phyloP scores from a whole-genome alignment of 1,139 yeast species.

The Kodamaea anthophila region DNA sequence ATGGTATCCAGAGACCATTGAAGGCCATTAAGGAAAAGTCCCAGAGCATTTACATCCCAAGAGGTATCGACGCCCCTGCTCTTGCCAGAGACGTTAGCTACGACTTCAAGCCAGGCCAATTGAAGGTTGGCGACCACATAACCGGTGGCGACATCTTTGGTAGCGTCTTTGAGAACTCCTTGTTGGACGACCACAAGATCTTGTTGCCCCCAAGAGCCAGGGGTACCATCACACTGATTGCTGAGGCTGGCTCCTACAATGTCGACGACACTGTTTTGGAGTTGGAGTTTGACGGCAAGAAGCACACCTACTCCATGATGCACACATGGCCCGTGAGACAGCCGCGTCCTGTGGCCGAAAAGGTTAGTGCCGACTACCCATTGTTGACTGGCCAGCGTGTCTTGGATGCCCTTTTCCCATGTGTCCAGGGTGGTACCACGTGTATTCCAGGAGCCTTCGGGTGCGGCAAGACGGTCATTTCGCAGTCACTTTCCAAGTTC shows the following conservation, averaged over 20 bases:
- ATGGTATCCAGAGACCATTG: conserved; percentile 98
- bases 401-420: conserved; percentile 92
- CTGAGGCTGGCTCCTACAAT: conserved; percentile 83
- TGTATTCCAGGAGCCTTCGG: conserved; percentile 99
- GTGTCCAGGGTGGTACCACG: conserved; percentile 99
- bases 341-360: conserved; percentile 96
- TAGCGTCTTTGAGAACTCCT: conserved; percentile 86
- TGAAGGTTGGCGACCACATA: conserved; percentile 93
- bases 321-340: conserved; percentile 99
- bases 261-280: conserved; percentile 87
- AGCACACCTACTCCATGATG: conserved; percentile 80
- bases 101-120: conserved; percentile 74
- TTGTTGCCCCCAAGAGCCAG: conserved; percentile 96
- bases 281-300: conserved; percentile 90
- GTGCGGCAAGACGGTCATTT: conserved; percentile 97
- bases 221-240: conserved; percentile 90
- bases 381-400: conserved; percentile 98
- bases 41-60: conserved; percentile 91
- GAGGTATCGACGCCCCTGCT: conserved; percentile 97
- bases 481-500: conserved; percentile 93
- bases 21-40: conserved; percentile 82
- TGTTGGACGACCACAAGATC: conserved; percentile 87
- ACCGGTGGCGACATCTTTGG: conserved; percentile 98
- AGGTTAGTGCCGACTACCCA: conserved; percentile 88
- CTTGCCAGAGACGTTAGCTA: conserved; percentile 74